Percentiles rank a stretch among this genome's conserved stretches.
Evolutionary conservation across 1,139 yeast species (phyloP).

Genomic region (Yamadazyma membranifaciens): DNA sequence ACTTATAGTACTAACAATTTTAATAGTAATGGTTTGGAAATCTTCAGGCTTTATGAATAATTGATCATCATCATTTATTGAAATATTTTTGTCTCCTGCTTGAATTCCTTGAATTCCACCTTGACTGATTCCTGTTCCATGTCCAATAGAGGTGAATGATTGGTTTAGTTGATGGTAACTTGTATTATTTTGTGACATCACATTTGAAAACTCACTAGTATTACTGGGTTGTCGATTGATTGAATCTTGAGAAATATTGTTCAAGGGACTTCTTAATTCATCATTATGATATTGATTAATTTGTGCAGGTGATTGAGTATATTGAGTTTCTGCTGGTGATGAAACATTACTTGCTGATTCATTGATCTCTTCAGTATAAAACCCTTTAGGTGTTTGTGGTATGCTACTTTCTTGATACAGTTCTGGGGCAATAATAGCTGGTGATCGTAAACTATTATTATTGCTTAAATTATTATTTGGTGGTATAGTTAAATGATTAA

Average conservation of each 20-base stretch:
- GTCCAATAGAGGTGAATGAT: background rate
- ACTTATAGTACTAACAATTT: slow-evolving; percentile 54
- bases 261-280: slow-evolving; percentile 10
- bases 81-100: slow-evolving; percentile 3
- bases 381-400: slow-evolving; percentile 22
- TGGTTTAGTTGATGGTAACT: background rate
- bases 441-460: slow-evolving; percentile 15
- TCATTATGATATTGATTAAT: slow-evolving; percentile 11
- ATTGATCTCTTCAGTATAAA: slow-evolving; percentile 8
- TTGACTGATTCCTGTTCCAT: background rate
- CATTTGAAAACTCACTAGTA: background rate
- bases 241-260: slow-evolving; percentile 13
- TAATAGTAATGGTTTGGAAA: slow-evolving; percentile 58
- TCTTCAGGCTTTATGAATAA: slow-evolving; percentile 67
- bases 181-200: slow-evolving; percentile 1
- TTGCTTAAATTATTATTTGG: background rate
- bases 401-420: background rate
- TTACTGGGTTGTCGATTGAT: slow-evolving; percentile 5
- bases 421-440: slow-evolving; percentile 12
- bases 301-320: slow-evolving; percentile 14
- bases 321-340: slow-evolving; percentile 15
- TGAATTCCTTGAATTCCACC: background rate
- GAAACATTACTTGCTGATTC: slow-evolving; percentile 14
- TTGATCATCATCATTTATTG: slow-evolving; percentile 14
- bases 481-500: slow-evolving; percentile 13